Evolutionary conservation across 768 basidiomycete genomes (phyloP).

Genomic region (Tulasnella calospora): DNA sequence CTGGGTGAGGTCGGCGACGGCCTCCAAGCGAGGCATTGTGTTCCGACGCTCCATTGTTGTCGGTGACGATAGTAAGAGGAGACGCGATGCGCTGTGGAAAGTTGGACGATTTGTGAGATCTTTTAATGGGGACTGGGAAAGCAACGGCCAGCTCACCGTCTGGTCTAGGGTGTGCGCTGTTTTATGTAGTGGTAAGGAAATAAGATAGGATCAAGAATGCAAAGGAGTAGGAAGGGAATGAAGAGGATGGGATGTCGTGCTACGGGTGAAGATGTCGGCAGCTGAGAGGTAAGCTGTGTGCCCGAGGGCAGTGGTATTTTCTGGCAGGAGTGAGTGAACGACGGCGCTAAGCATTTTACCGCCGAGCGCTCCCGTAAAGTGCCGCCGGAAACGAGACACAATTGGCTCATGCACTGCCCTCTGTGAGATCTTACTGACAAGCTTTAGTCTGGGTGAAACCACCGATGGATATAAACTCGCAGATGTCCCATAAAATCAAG

Average conservation of each 20-base stretch:
- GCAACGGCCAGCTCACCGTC: not conserved
- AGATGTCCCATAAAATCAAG: too few relatives aligned
- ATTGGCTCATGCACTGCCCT: not conserved
- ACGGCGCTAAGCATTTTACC: slow-evolving; percentile 2
- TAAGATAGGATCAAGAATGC: not conserved
- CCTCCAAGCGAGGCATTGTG: slow-evolving; percentile 13
- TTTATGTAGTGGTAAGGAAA: not conserved
- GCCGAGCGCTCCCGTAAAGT: not conserved
- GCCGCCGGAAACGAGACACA: not conserved
- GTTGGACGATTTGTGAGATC: not conserved
- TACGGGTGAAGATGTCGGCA: not conserved
- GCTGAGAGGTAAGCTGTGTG: not conserved
- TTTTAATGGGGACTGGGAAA: not conserved
- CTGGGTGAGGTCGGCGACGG: slow-evolving; percentile 57
- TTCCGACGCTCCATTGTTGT: slow-evolving; percentile 17
- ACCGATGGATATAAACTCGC: too few relatives aligned
- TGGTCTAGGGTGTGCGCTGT: not conserved
- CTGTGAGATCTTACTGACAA: too few relatives aligned
- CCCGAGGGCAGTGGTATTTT: slow-evolving; percentile 11
- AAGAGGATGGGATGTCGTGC: not conserved
- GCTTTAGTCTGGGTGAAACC: too few relatives aligned
- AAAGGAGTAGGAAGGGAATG: not conserved
- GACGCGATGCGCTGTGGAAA: not conserved
- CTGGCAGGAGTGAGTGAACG: not conserved
- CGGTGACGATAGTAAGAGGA: not conserved